Conservation (phyloP, 345 rosid genomes). For the Stellera chamaejasme region DNA sequence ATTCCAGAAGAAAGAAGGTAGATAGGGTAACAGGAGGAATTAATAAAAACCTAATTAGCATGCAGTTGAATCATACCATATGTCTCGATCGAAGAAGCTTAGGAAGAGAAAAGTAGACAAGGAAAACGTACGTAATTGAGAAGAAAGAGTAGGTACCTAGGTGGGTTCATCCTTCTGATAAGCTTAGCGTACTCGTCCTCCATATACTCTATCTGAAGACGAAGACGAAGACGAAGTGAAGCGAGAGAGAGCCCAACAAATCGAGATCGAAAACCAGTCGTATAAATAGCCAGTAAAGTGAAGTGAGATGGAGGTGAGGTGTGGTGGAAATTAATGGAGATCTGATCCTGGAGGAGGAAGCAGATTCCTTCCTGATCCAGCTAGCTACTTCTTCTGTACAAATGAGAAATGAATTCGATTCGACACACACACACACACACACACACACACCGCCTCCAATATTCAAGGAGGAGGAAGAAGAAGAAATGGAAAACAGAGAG, state of each 20-base stretch:
- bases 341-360: background rate
- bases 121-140: background rate
- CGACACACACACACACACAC: background rate
- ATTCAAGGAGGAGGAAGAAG: conserved; percentile 23
- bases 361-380: background rate
- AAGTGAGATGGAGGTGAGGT: no score
- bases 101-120: background rate
- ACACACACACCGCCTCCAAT: conserved; percentile 24
- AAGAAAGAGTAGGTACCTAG: conserved; percentile 34
- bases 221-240: conserved; percentile 1
- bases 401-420: background rate
- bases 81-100: conserved; percentile 2
- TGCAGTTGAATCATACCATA: background rate
- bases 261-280: no score
- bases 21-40: background rate
- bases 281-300: no score
- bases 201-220: conserved; percentile 23
- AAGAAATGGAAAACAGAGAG: background rate
- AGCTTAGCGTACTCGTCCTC: conserved; percentile 88
- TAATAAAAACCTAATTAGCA: background rate
- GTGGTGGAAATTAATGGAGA: no score
- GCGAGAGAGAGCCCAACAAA: background rate
- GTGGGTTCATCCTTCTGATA: conserved; percentile 84
- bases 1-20: background rate
- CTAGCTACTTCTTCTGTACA: conserved; percentile 1